Percentiles rank a stretch among this genome's conserved stretches.
Evolutionary conservation across 306 rosid genomes (phyloP).

Genomic region (Cucurbita moschata): DNA sequence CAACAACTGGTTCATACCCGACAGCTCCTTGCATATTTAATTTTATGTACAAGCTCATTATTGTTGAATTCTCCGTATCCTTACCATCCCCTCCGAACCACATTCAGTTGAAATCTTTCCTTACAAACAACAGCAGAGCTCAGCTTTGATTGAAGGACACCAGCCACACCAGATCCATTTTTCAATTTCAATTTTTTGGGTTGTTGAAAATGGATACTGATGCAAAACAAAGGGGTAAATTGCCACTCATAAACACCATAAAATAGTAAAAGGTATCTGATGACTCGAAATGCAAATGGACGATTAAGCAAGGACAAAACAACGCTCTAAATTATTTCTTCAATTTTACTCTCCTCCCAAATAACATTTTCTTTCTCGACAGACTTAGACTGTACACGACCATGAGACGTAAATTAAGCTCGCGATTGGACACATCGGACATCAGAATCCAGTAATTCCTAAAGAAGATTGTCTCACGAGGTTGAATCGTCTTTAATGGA

Average conservation of each 20-base stretch:
- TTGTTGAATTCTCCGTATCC: not conserved
- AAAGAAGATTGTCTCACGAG: not conserved
- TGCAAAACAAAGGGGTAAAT: not conserved
- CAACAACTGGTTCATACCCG: not conserved
- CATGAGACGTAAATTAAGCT: not conserved
- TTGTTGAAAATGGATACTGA: not conserved
- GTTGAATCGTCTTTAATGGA: constrained; percentile 5
- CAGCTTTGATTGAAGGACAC: not conserved
- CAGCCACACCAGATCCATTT: not conserved
- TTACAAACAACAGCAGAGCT: not conserved
- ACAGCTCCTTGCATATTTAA: not conserved
- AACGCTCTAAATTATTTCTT: not conserved
- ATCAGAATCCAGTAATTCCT: constrained; percentile 1
- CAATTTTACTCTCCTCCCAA: not conserved
- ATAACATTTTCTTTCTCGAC: not conserved
- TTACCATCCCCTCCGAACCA: not conserved
- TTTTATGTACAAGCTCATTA: not conserved
- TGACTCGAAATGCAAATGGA: not conserved
- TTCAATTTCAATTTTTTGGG: not conserved
- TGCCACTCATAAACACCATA: not conserved
- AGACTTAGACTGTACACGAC: not conserved
- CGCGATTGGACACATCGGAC: not conserved
- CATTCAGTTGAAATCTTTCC: not conserved
- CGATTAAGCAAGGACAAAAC: not conserved
- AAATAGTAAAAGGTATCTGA: not conserved